Conservation (phyloP, 306 rosid genomes). For the Fagus sylvatica region DNA sequence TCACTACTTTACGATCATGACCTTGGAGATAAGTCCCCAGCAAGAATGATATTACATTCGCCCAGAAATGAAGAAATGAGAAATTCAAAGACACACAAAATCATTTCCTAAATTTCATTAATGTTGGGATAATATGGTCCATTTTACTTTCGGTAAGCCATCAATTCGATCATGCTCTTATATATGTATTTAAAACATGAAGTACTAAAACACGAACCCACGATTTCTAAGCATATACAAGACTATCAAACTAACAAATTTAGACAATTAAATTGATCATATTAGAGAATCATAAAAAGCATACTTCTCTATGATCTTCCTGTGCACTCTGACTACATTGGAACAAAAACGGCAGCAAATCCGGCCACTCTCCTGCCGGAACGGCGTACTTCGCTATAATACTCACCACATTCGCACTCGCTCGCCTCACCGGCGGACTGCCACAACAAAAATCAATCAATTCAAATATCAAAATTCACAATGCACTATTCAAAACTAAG, state of each 20-base stretch:
- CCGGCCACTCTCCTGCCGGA: slow-evolving; percentile 96
- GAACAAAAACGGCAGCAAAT: slow-evolving; percentile 88
- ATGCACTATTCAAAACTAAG: too few species aligned
- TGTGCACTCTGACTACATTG: slow-evolving; percentile 93
- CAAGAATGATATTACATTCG: not conserved
- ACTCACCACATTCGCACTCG: slow-evolving; percentile 95
- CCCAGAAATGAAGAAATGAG: not conserved
- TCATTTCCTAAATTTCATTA: not conserved
- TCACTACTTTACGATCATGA: not conserved
- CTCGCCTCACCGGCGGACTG: slow-evolving; percentile 94
- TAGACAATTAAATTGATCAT: not conserved
- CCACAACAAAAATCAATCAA: slow-evolving; percentile 17
- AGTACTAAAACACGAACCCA: not conserved
- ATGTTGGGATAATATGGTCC: too few species aligned
- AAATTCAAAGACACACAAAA: not conserved
- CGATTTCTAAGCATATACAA: not conserved
- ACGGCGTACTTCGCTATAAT: slow-evolving; percentile 89
- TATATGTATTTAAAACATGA: not conserved
- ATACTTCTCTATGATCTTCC: slow-evolving; percentile 95
- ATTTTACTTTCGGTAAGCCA: not conserved
- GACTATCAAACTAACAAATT: not conserved
- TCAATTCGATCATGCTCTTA: not conserved
- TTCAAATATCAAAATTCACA: slow-evolving; percentile 1
- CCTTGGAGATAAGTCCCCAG: not conserved
- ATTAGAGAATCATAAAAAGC: slow-evolving; percentile 5